A percentile compares a stretch with the other conserved stretches of the same genome.
Conservation (phyloP, 2,329 filamentous ascomycete genomes). For the Macrophomina phaseolina region DNA sequence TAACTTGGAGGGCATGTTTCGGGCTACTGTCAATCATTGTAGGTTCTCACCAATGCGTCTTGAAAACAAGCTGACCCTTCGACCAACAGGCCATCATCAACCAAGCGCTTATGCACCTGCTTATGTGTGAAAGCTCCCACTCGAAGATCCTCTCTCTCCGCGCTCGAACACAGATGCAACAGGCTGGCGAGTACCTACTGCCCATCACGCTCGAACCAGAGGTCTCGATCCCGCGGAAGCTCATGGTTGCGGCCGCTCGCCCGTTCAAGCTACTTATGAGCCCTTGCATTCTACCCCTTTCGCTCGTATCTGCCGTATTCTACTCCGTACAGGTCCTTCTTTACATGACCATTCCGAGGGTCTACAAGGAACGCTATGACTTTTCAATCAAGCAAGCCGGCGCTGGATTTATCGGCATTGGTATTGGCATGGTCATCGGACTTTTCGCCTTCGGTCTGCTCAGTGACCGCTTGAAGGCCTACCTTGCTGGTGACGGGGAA, state of each 20-base stretch:
- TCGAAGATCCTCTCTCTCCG: constrained; percentile 64
- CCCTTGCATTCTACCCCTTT: constrained; percentile 32
- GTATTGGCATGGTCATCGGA: constrained; percentile 14
- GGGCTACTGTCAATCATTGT: neutral
- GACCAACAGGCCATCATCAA: neutral
- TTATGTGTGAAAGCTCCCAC: constrained; percentile 61
- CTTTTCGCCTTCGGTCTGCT: constrained; percentile 13
- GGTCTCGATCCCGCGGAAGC: neutral
- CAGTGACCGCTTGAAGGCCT: constrained; percentile 6
- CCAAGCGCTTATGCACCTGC: neutral
- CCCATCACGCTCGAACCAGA: constrained; percentile 41
- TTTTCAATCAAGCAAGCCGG: constrained; percentile 14
- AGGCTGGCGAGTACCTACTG: constrained; percentile 58
- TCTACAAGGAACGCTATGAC: constrained; percentile 23
- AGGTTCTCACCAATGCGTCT: neutral
- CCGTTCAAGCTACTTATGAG: constrained; percentile 35
- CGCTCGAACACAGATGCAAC: constrained; percentile 40
- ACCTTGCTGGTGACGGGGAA: neutral
- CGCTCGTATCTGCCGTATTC: constrained; percentile 27
- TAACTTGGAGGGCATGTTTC: neutral
- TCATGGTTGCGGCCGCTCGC: constrained; percentile 33
- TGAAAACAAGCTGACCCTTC: neutral
- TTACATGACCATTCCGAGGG: constrained; percentile 31
- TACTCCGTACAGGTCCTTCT: constrained; percentile 32
- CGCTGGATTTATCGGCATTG: constrained; percentile 21